Base-by-base conservation (phyloP, 2,329 filamentous ascomycete species). In the Fusarium incarnatum region DNA sequence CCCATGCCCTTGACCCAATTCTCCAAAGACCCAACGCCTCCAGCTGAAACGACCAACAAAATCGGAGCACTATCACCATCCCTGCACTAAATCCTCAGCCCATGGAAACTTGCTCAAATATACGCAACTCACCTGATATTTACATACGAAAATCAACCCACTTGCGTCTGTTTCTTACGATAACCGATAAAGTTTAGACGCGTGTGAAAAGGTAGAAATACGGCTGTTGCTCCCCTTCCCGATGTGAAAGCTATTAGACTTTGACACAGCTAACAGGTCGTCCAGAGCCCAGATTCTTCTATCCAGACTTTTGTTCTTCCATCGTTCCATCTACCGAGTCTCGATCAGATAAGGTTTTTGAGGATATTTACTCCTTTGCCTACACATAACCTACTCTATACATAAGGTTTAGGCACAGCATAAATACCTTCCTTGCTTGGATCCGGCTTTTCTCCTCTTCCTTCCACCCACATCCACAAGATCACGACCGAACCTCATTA, bases 41-140 rank as follows among this genome's bases (percentile, higher is more conserved):
- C n/a, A 16, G 13, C 30, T 25, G 20, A 41, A 46, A 41, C 15
- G n/a, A 23, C 37, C 58, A 54, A 37, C 48, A 41, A 64, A 63
- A 41, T 64, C 13, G 18, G 28, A 54, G 30, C 57, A 53, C 37
- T 23, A 42, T 47, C 53, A 55, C 45, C 28, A 69, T 32, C 56
- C 56, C 67, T 69, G 56, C 34, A 42, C 23, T 66, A 37, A 34
- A 37, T 32, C 40, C 42, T 20, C 65, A 69, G 44, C 65, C 56
- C 65, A 60, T 52, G 25, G 53, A 72, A 74, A 73, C 67, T 74
- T 74, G 72, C 73, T 75, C 68, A 74, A 76, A 74, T 41, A 53
- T 64, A 54, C 70, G 67, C 70, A 74, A 48, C 55, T 41, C 18
- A 18, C 47, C 58, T 66, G 67, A 70, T 41, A 48, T 23, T 45